phyloP scores from a whole-genome alignment of 306 rosid genomes.

The Abrus pulchellus region DNA sequence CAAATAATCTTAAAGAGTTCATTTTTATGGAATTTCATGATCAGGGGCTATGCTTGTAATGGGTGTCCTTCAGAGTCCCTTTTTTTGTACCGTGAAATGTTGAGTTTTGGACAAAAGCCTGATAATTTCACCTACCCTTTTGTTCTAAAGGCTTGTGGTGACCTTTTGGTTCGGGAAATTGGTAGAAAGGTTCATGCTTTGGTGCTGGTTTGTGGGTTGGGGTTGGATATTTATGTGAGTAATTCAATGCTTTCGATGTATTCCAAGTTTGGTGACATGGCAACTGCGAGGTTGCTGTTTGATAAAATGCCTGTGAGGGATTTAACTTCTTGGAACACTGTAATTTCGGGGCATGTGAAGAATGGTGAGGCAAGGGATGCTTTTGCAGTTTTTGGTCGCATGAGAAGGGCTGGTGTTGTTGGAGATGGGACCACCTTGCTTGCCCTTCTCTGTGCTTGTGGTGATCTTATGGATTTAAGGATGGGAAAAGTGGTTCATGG shows the following conservation, averaged over 20 bases:
- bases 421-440: conserved; percentile 71
- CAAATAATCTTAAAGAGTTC: conserved; percentile 51
- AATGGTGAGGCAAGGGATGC: conserved; percentile 53
- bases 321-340: conserved; percentile 64
- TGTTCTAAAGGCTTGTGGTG: conserved; percentile 73
- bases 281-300: conserved; percentile 58
- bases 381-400: conserved; percentile 46
- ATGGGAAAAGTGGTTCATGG: conserved; percentile 66
- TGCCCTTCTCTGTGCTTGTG: conserved; percentile 62
- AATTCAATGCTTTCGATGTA: conserved; percentile 66
- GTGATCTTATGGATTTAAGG: conserved; percentile 56
- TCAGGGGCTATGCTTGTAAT: conserved; percentile 62
- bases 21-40: conserved; percentile 67
- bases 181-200: conserved; percentile 63
- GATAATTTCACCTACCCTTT: conserved; percentile 72
- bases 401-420: conserved; percentile 51
- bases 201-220: conserved; percentile 61
- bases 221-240: conserved; percentile 61
- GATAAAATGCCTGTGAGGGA: conserved; percentile 67
- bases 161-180: conserved; percentile 52
- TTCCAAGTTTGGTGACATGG: conserved; percentile 55
- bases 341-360: conserved; percentile 61
- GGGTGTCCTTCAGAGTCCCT: conserved; percentile 47
- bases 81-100: conserved; percentile 61
- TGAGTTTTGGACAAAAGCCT: conserved; percentile 49